Evolutionary conservation across 2,329 filamentous ascomycete species (phyloP).

Genomic region (Penicillium sp.): DNA sequence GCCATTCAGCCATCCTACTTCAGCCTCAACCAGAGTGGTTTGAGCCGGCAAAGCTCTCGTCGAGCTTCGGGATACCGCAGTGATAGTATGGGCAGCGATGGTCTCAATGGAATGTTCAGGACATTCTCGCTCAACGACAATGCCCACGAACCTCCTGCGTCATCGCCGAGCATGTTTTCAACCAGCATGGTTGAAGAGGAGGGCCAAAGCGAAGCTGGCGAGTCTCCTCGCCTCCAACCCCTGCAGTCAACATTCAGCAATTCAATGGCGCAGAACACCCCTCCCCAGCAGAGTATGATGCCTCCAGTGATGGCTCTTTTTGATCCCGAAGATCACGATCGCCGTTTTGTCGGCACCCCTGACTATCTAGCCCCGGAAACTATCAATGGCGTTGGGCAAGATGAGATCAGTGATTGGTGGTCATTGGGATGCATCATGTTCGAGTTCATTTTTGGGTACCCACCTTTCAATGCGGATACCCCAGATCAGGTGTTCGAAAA

Average conservation of each 20-base stretch:
- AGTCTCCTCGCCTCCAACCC: constrained; percentile 73
- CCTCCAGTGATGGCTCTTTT: constrained; percentile 92
- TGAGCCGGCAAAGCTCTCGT: constrained; percentile 61
- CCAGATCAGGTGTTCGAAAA: constrained; percentile 97
- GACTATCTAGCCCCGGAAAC: constrained; percentile 97
- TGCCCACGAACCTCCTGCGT: constrained; percentile 46
- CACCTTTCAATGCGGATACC: constrained; percentile 86
- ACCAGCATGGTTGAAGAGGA: constrained; percentile 69
- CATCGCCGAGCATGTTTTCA: constrained; percentile 33
- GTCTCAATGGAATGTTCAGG: constrained; percentile 76
- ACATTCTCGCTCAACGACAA: constrained; percentile 72
- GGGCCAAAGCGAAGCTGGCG: constrained; percentile 66
- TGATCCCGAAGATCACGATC: constrained; percentile 88
- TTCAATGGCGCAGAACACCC: constrained; percentile 39
- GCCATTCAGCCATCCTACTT: constrained; percentile 92
- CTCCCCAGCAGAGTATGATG: constrained; percentile 70
- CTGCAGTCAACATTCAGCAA: constrained; percentile 62
- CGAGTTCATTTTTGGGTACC: constrained; percentile 89
- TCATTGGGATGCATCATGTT: constrained; percentile 98
- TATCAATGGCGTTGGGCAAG: constrained; percentile 90
- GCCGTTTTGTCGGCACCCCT: constrained; percentile 92
- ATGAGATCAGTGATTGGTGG: constrained; percentile 99
- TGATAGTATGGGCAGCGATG: constrained; percentile 89
- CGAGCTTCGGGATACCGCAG: constrained; percentile 80
- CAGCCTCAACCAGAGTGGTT: constrained; percentile 58